Conservation (phyloP, 768 basidiomycete species). For the Leccinum rimulosum region DNA sequence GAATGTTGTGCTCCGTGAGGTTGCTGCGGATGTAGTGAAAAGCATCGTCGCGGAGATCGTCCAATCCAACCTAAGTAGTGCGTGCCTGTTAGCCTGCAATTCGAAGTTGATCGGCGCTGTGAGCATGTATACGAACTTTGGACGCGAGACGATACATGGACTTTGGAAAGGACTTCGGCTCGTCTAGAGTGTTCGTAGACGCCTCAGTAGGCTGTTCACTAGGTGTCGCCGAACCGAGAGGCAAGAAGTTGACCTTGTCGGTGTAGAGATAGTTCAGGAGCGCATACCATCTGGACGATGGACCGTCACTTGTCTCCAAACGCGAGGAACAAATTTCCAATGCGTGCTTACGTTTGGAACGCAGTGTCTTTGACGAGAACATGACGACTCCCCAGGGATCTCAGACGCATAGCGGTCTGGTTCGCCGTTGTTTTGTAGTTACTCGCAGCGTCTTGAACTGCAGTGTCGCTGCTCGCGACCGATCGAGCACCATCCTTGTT, state of each 20-base stretch:
- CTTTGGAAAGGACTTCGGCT: conserved; percentile 37
- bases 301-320: neutral
- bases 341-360: conserved; percentile 24
- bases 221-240: conserved; percentile 22
- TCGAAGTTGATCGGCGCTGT: neutral
- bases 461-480: conserved; percentile 7
- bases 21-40: conserved; percentile 11
- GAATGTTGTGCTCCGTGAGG: conserved; percentile 22
- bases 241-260: conserved; percentile 30
- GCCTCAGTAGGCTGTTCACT: neutral
- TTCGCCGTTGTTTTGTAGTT: neutral
- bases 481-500: conserved; percentile 1
- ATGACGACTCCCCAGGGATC: conserved; percentile 22
- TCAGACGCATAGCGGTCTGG: conserved; percentile 6
- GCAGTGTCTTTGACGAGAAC: conserved; percentile 10
- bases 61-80: conserved; percentile 19
- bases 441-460: neutral
- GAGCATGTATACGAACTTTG: conserved; percentile 27
- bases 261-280: conserved; percentile 42
- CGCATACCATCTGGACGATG: conserved; percentile 34
- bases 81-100: neutral
- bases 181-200: conserved; percentile 8
- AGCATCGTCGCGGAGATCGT: conserved; percentile 18
- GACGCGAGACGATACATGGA: conserved; percentile 44
- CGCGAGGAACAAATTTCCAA: neutral